A percentile compares a stretch with the other conserved stretches of the same genome.
Evolutionary conservation across 2,329 filamentous ascomycete species (phyloP).

Genomic region (Truncatella angustata): DNA sequence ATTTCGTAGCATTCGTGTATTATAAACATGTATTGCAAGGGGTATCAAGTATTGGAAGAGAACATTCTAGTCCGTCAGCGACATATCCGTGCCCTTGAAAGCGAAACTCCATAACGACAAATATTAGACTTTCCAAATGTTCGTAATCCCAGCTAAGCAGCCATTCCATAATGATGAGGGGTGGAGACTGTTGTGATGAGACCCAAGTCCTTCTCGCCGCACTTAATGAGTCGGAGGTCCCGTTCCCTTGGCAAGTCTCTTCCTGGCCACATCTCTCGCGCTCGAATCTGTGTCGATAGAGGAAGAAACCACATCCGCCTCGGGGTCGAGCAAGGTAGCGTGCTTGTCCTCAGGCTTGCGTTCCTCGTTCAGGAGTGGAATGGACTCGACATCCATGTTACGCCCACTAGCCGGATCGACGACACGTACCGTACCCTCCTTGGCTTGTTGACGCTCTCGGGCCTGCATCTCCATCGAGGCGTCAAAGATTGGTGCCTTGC

Average conservation of each 20-base stretch:
- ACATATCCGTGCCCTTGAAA: neutral
- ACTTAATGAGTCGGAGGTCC: neutral
- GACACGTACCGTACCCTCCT: slow-evolving; percentile 18
- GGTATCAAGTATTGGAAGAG: slow-evolving; percentile 1
- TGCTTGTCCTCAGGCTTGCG: slow-evolving; percentile 6
- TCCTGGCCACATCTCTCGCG: slow-evolving; percentile 43
- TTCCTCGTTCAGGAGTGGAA: slow-evolving; percentile 4
- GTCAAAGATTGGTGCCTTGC: slow-evolving; percentile 14
- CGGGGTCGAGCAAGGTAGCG: neutral
- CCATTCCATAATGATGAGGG: neutral
- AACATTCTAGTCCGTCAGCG: neutral
- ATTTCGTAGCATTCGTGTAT: neutral
- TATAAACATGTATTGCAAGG: neutral
- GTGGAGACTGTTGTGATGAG: neutral
- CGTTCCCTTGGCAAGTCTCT: slow-evolving; percentile 34
- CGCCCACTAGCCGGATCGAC: slow-evolving; percentile 26
- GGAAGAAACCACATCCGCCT: slow-evolving; percentile 1
- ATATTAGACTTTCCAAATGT: neutral
- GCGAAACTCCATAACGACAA: neutral
- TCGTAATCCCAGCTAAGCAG: neutral
- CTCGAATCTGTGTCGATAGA: slow-evolving; percentile 36
- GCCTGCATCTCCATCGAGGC: slow-evolving; percentile 15
- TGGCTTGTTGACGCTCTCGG: slow-evolving; percentile 12
- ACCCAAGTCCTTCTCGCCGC: neutral
- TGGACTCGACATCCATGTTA: slow-evolving; percentile 30